Evolutionary conservation across 2,329 filamentous ascomycete species (phyloP).

Genomic region (Sporothrix sp.): DNA sequence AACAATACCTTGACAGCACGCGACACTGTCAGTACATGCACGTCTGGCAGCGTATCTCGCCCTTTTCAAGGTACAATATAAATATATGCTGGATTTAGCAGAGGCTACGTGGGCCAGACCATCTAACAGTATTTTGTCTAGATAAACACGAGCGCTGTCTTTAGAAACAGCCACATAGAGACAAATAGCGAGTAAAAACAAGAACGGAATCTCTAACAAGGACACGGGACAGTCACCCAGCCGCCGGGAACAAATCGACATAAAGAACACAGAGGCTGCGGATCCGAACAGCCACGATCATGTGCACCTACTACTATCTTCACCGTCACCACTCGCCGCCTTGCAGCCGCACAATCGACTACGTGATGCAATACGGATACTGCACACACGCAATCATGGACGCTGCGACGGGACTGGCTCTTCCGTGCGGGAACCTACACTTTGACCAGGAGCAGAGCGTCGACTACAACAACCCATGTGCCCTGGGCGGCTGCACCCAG

Average conservation of each 20-base stretch:
- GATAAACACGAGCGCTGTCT: too few relatives aligned
- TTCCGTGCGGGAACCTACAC: constrained; percentile 24
- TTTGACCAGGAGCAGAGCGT: constrained; percentile 26
- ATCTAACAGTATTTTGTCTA: too few relatives aligned
- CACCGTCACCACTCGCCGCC: constrained; percentile 36
- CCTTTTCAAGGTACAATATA: not conserved
- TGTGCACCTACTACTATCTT: constrained; percentile 43
- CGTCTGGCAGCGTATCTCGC: too few relatives aligned
- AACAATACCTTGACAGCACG: not conserved
- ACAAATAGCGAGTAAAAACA: too few relatives aligned
- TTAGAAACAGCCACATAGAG: too few relatives aligned
- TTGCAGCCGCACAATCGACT: constrained; percentile 14
- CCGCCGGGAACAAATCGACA: too few relatives aligned
- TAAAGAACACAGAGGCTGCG: too few relatives aligned
- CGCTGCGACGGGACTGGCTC: constrained; percentile 7
- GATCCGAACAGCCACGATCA: too few relatives aligned
- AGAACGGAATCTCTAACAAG: too few relatives aligned
- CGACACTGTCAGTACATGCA: too few relatives aligned
- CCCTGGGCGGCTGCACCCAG: constrained; percentile 35
- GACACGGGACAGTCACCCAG: too few relatives aligned
- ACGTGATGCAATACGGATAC: constrained; percentile 18
- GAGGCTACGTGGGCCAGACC: not conserved
- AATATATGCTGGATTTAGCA: too few relatives aligned
- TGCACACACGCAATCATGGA: constrained; percentile 16
- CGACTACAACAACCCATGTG: constrained; percentile 35